Evolutionary conservation across 768 basidiomycete species (phyloP).

Genomic region (Dacryopinax spathularia): DNA sequence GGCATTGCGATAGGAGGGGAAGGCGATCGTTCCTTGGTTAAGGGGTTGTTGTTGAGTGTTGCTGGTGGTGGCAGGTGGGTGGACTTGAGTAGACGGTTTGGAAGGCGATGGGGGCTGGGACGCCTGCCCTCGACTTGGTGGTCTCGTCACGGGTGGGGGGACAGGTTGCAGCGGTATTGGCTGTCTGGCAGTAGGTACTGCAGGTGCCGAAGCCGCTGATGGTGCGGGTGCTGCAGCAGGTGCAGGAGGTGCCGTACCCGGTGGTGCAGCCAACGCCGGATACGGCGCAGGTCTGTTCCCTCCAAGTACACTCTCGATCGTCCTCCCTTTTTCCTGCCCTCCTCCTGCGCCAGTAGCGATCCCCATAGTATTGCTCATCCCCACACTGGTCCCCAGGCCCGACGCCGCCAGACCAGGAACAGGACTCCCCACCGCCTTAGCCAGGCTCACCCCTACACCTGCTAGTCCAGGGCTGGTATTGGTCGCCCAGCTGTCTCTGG

Average conservation of each 20-base stretch:
- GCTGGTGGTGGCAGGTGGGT: neutral
- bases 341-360: neutral
- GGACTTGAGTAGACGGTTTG: neutral
- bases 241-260: neutral
- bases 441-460: neutral
- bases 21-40: neutral
- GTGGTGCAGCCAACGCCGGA: too few relatives aligned
- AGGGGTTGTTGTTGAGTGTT: neutral
- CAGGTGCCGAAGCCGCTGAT: neutral
- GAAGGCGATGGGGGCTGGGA: neutral
- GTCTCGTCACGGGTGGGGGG: neutral
- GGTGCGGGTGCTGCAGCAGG: neutral
- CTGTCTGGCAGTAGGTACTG: neutral
- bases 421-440: neutral
- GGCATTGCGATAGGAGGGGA: neutral
- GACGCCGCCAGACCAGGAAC: too few relatives aligned
- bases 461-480: neutral
- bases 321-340: neutral
- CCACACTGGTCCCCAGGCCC: too few relatives aligned
- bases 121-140: neutral
- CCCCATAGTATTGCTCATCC: neutral
- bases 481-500: neutral
- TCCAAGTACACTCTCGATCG: neutral
- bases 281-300: neutral
- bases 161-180: neutral